Conservation (phyloP, 2,329 filamentous ascomycete genomes). For the Fusarium keratoplasticum region DNA sequence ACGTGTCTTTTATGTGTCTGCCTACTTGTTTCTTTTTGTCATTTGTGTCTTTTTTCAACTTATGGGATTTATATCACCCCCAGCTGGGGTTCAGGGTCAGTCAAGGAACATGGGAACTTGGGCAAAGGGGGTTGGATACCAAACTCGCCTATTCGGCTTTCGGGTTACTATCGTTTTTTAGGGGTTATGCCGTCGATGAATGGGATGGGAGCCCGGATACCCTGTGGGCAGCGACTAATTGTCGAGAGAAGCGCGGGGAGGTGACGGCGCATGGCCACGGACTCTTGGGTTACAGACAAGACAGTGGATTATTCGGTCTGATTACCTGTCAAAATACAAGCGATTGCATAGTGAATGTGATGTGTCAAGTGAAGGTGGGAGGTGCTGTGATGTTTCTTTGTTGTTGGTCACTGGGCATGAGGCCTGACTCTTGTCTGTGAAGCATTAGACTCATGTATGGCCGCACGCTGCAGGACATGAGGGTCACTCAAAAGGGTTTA, state of each 20-base stretch:
- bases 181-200: slow-evolving; percentile 43
- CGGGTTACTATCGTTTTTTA: slow-evolving; percentile 36
- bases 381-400: background rate
- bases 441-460: background rate
- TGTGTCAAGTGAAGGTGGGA: background rate
- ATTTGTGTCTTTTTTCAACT: slow-evolving; percentile 7
- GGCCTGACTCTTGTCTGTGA: background rate
- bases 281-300: slow-evolving; percentile 33
- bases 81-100: slow-evolving; percentile 27
- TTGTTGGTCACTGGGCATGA: background rate
- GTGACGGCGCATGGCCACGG: slow-evolving; percentile 24
- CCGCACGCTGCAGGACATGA: background rate
- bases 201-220: slow-evolving; percentile 40
- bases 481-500: background rate
- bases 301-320: slow-evolving; percentile 26
- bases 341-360: slow-evolving; percentile 14
- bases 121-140: slow-evolving; percentile 37
- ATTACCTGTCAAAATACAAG: slow-evolving; percentile 34
- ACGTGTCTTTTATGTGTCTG: slow-evolving; percentile 20
- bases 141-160: slow-evolving; percentile 24
- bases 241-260: slow-evolving; percentile 30
- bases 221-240: slow-evolving; percentile 44
- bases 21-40: slow-evolving; percentile 27
- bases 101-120: slow-evolving; percentile 22
- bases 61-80: slow-evolving; percentile 27